Percentiles rank a stretch among this genome's conserved stretches.
Conservation (phyloP, 2,329 filamentous ascomycete genomes). For the Huntiella decipiens region DNA sequence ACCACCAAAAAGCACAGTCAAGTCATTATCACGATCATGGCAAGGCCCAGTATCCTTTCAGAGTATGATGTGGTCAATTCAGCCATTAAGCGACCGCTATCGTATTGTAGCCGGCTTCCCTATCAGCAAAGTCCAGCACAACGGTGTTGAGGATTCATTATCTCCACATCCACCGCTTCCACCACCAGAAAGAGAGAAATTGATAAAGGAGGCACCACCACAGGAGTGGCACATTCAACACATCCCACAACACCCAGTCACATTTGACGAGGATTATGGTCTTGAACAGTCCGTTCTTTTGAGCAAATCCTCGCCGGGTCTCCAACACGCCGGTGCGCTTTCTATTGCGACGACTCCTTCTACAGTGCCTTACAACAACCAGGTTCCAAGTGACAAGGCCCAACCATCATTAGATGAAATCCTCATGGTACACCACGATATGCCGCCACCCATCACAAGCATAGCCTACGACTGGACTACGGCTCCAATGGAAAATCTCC, state of each 20-base stretch:
- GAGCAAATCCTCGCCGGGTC: conserved; percentile 39
- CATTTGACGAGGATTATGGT: neutral
- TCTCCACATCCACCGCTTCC: too few relatives aligned
- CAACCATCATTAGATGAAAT: too few relatives aligned
- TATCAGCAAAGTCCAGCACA: neutral
- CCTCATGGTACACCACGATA: conserved; percentile 14
- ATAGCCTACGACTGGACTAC: conserved; percentile 59
- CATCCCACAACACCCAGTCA: neutral
- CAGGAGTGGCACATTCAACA: too few relatives aligned
- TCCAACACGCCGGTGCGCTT: conserved; percentile 6
- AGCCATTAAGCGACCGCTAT: neutral
- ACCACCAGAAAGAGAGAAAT: too few relatives aligned
- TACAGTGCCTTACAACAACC: neutral
- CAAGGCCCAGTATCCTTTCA: neutral
- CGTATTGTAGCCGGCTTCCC: neutral
- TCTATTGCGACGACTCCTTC: neutral
- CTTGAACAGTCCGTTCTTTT: neutral
- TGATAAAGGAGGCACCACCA: too few relatives aligned
- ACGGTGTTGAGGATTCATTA: neutral
- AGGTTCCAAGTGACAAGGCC: too few relatives aligned
- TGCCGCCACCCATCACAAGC: conserved; percentile 22
- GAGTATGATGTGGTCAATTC: neutral
- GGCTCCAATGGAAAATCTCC: conserved; percentile 41
- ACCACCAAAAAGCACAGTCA: too few relatives aligned
- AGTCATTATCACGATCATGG: too few relatives aligned